phyloP scores from a whole-genome alignment of 306 rosid species.

The Vigna angularis region DNA sequence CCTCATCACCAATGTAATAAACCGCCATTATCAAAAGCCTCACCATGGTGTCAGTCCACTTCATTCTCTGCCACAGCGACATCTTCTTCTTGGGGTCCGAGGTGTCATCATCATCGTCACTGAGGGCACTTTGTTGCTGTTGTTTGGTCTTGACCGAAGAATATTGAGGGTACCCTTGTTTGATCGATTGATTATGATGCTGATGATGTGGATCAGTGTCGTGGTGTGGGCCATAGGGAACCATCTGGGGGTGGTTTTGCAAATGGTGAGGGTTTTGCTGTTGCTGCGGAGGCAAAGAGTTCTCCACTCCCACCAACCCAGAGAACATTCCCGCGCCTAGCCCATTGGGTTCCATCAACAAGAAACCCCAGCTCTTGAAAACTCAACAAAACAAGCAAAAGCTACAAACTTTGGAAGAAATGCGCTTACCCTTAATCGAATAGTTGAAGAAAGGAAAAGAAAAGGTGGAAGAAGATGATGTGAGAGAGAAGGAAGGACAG shows the following conservation, averaged over 20 bases:
- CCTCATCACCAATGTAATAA: conserved; percentile 88
- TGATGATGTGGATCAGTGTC: conserved; percentile 53
- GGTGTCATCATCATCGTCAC: conserved; percentile 78
- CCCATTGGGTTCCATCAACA: conserved; percentile 71
- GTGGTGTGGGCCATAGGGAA: conserved; percentile 54
- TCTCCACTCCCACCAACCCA: conserved; percentile 70
- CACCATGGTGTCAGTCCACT: conserved; percentile 94
- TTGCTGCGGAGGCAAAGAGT: conserved; percentile 59
- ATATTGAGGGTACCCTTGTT: conserved; percentile 50
- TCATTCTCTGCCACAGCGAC: conserved; percentile 98
- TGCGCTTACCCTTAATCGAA: conserved; percentile 41
- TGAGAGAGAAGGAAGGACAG: not conserved
- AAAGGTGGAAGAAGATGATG: not conserved
- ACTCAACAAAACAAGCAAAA: not conserved
- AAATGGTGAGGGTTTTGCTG: conserved; percentile 57
- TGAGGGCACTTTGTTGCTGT: conserved; percentile 40
- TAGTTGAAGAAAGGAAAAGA: not conserved
- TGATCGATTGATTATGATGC: conserved; percentile 52
- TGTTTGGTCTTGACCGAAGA: conserved; percentile 53
- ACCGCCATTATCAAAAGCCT: conserved; percentile 88
- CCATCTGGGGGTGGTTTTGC: conserved; percentile 58
- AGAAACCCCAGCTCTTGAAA: conserved; percentile 2
- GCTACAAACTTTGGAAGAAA: conserved; percentile 18
- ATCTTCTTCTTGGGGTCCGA: conserved; percentile 66
- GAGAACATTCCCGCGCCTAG: conserved; percentile 69